Evolutionary conservation across 768 basidiomycete genomes (phyloP).

Genomic region (Coprinopsis marcescibilis): DNA sequence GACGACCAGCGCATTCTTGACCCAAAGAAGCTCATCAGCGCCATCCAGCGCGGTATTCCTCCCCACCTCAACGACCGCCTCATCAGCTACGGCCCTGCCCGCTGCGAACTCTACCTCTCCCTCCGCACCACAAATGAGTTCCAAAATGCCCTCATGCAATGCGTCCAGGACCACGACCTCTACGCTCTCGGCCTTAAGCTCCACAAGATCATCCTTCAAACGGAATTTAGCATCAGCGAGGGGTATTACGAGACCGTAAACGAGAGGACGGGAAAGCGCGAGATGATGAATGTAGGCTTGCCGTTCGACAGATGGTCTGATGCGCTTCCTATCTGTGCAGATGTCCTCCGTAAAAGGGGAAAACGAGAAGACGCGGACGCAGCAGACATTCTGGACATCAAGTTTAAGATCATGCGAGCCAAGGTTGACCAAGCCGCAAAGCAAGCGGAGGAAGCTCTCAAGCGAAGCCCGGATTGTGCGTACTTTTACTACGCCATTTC

Average conservation of each 20-base stretch:
- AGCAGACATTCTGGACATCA: constrained; percentile 64
- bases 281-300: constrained; percentile 41
- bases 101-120: constrained; percentile 43
- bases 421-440: constrained; percentile 43
- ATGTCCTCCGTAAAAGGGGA: constrained; percentile 43
- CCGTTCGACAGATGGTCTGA: constrained; percentile 59
- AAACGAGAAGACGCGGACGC: constrained; percentile 38
- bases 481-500: constrained; percentile 64
- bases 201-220: constrained; percentile 44
- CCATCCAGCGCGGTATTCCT: constrained; percentile 39
- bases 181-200: constrained; percentile 45
- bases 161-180: constrained; percentile 42
- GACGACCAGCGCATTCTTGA: constrained; percentile 42
- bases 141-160: constrained; percentile 49
- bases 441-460: constrained; percentile 40
- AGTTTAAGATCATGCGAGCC: constrained; percentile 45
- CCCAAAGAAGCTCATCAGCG: constrained; percentile 39
- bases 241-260: constrained; percentile 47
- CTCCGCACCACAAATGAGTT: constrained; percentile 36
- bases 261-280: constrained; percentile 33
- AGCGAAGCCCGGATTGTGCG: constrained; percentile 51
- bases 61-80: constrained; percentile 39
- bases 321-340: constrained; percentile 53
- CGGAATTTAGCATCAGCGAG: constrained; percentile 58
- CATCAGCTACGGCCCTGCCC: constrained; percentile 39